phyloP scores from a whole-genome alignment of 257 asterid species.

The Asclepias syriaca region DNA sequence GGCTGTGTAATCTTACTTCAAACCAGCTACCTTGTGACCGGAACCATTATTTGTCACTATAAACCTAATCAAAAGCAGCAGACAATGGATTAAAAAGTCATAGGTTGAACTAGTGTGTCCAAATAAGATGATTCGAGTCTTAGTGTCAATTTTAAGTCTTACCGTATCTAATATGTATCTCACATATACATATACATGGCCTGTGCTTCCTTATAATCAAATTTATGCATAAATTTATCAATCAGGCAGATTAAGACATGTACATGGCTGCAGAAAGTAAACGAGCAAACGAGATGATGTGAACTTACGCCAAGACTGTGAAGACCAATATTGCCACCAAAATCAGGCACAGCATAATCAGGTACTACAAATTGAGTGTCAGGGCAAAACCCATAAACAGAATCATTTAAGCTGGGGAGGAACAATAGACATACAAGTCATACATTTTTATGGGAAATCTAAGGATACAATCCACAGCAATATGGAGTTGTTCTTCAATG shows the following conservation, averaged over 20 bases:
- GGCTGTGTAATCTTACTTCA: conserved; percentile 43
- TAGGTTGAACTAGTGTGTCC: not conserved
- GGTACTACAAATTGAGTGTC: conserved; percentile 51
- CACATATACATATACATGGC: no score
- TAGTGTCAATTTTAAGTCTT: no score
- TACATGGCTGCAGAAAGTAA: not conserved
- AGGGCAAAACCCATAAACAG: conserved; percentile 36
- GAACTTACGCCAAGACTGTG: conserved; percentile 91
- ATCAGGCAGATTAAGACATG: no score
- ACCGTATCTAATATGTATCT: not conserved
- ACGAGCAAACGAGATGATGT: not conserved
- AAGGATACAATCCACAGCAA: conserved; percentile 94
- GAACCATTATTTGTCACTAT: conserved; percentile 84
- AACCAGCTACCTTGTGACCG: conserved; percentile 70
- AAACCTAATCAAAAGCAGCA: conserved; percentile 50
- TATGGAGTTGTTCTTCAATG: conserved; percentile 69
- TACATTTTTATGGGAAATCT: not conserved
- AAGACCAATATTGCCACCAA: conserved; percentile 85
- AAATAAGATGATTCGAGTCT: no score
- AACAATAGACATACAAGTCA: conserved; percentile 5
- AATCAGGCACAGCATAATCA: conserved; percentile 66
- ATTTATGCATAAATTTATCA: not conserved
- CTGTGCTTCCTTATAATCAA: not conserved
- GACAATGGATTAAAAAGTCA: not conserved
- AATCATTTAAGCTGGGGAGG: conserved; percentile 8